phyloP scores from a whole-genome alignment of 192 early-diverging fungal species.

The Dissophora ornata region DNA sequence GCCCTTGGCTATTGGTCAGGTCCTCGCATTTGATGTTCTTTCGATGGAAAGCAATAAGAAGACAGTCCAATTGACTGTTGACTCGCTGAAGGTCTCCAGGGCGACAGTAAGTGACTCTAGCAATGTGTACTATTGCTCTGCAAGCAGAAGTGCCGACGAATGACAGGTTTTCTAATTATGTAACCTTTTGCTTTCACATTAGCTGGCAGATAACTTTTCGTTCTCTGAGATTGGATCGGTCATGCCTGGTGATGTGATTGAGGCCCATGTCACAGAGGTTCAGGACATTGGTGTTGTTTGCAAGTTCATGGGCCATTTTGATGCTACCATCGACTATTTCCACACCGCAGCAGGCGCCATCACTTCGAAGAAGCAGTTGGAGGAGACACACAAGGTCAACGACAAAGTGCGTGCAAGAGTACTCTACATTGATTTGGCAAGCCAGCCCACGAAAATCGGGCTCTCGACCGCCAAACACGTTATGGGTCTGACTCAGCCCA shows the following conservation, averaged over 20 bases:
- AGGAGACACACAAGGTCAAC: conserved; percentile 68
- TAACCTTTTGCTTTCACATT: too few relatives aligned
- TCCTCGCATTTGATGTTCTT: conserved; percentile 73
- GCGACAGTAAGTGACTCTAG: conserved; percentile 50
- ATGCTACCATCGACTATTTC: conserved; percentile 74
- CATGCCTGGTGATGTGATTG: conserved; percentile 82
- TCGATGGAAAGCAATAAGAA: conserved; percentile 70
- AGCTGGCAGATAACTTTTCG: conserved; percentile 53
- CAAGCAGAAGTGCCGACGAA: too few relatives aligned
- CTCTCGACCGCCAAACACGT: conserved; percentile 70
- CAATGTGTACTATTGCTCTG: too few relatives aligned
- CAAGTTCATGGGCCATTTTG: conserved; percentile 87
- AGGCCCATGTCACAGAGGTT: conserved; percentile 71
- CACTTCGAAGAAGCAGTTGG: conserved; percentile 57
- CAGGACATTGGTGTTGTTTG: conserved; percentile 74
- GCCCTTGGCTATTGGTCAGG: conserved; percentile 79
- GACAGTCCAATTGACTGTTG: conserved; percentile 74
- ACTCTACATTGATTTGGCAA: conserved; percentile 76
- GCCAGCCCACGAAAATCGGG: conserved; percentile 69
- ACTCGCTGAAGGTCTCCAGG: conserved; percentile 68
- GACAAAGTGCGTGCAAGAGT: conserved; percentile 76
- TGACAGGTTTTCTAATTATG: too few relatives aligned
- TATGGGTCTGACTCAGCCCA: conserved; percentile 53
- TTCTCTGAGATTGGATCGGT: conserved; percentile 79
- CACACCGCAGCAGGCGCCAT: conserved; percentile 62